These are phyloP conservation scores for Flammula alnicola DNA, from an alignment of 1,284 basidiomycete species.

Conservation along the genomic window DNA sequence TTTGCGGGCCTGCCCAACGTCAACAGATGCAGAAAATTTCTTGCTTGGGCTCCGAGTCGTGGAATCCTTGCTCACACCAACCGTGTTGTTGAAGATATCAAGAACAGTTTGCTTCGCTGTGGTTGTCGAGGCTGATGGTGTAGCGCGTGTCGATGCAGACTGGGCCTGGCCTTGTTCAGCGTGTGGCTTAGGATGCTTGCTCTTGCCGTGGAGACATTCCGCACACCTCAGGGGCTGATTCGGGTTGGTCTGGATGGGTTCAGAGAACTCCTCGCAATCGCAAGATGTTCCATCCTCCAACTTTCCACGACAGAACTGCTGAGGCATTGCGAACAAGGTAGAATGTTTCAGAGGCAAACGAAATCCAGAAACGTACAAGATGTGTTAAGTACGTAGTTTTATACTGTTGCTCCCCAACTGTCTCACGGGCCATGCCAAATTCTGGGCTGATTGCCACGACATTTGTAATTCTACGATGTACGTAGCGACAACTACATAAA, in stretches of 20 bases:
- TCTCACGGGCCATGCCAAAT: too few relatives aligned
- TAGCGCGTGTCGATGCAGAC: too few relatives aligned
- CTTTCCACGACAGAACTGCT: neutral
- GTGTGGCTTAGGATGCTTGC: constrained; percentile 9
- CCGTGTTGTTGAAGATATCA: too few relatives aligned
- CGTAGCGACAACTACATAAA: neutral
- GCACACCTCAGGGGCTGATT: neutral
- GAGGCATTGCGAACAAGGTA: neutral
- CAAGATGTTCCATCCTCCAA: neutral
- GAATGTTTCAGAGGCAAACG: too few relatives aligned
- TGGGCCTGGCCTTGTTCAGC: too few relatives aligned
- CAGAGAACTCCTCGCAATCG: neutral
- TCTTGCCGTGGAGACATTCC: neutral
- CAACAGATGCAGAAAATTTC: too few relatives aligned
- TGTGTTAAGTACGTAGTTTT: neutral
- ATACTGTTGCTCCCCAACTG: too few relatives aligned
- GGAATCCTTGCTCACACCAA: too few relatives aligned
- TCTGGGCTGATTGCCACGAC: neutral
- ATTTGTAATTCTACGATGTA: neutral
- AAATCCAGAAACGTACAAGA: neutral
- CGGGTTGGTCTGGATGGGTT: neutral
- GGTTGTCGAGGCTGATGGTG: too few relatives aligned
- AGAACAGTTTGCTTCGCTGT: too few relatives aligned
- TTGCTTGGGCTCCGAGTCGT: too few relatives aligned
- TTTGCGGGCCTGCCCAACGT: too few relatives aligned